phyloP scores from a whole-genome alignment of 176 grass and related monocot species.

The Triticum urartu region DNA sequence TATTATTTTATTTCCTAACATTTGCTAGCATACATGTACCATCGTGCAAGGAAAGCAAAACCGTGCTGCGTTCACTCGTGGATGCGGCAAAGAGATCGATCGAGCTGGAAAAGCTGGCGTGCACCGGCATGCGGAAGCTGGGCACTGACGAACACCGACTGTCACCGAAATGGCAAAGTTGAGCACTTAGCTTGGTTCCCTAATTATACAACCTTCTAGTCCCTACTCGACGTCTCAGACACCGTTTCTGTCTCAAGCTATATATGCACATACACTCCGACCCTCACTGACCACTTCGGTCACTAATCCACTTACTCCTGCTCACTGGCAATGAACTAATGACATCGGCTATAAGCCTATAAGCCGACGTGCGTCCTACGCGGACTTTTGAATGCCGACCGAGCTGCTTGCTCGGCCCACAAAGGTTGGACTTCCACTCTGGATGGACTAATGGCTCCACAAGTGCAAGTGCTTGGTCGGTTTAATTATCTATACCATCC shows the following conservation, averaged over 20 bases:
- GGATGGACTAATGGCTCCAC: neutral
- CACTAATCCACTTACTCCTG: neutral
- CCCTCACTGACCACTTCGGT: too few relatives aligned
- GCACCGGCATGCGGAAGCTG: constrained; percentile 1
- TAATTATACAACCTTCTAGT: constrained; percentile 12
- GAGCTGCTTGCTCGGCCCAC: neutral
- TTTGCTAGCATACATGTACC: too few relatives aligned
- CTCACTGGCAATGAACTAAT: too few relatives aligned
- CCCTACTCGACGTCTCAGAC: neutral
- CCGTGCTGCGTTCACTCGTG: constrained; percentile 3
- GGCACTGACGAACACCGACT: neutral
- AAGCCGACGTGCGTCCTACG: neutral
- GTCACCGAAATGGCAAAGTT: neutral
- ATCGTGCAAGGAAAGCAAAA: neutral
- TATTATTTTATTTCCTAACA: too few relatives aligned
- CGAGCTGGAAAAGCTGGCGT: neutral
- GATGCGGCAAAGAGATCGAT: neutral
- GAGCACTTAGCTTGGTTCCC: neutral
- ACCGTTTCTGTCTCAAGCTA: neutral
- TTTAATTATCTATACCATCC: neutral
- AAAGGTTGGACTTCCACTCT: neutral
- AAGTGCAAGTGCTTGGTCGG: neutral
- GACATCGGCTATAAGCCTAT: neutral
- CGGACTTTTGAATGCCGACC: neutral
- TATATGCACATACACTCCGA: neutral